Evolutionary conservation across 208 protist species (phyloP).

Genomic region (Acanthamoeba culbertsoni): DNA sequence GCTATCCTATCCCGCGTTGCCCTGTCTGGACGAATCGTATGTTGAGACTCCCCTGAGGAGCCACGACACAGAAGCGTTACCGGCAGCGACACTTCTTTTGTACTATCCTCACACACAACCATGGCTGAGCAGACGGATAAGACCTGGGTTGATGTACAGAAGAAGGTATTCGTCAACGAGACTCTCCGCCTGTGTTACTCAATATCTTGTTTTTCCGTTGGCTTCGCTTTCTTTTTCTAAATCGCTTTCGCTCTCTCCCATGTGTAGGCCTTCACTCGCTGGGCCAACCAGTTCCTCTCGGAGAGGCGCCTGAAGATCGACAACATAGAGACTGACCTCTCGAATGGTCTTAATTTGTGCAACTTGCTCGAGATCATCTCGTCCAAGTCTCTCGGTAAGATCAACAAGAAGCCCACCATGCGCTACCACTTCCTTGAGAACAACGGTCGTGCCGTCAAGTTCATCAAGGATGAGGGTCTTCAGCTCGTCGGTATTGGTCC

Average conservation of each 20-base stretch:
- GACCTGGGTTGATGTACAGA: constrained; percentile 62
- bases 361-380: constrained; percentile 62
- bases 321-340: neutral
- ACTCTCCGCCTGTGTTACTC: neutral
- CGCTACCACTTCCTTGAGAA: constrained; percentile 66
- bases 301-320: constrained; percentile 48
- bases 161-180: constrained; percentile 10
- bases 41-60: neutral
- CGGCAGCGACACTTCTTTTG: too few species aligned
- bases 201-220: neutral
- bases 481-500: constrained; percentile 77
- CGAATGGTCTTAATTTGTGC: constrained; percentile 9
- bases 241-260: neutral
- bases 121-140: constrained; percentile 37
- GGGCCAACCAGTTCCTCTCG: constrained; percentile 60
- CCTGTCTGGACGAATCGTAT: neutral
- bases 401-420: constrained; percentile 56
- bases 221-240: neutral
- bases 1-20: neutral
- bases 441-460: constrained; percentile 64
- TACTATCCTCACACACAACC: neutral
- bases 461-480: constrained; percentile 74
- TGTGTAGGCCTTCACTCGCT: constrained; percentile 44
- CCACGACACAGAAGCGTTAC: neutral
- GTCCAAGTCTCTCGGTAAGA: constrained; percentile 62